Base-by-base conservation (phyloP, 2,329 filamentous ascomycete species). In the Aspergillus latus region DNA sequence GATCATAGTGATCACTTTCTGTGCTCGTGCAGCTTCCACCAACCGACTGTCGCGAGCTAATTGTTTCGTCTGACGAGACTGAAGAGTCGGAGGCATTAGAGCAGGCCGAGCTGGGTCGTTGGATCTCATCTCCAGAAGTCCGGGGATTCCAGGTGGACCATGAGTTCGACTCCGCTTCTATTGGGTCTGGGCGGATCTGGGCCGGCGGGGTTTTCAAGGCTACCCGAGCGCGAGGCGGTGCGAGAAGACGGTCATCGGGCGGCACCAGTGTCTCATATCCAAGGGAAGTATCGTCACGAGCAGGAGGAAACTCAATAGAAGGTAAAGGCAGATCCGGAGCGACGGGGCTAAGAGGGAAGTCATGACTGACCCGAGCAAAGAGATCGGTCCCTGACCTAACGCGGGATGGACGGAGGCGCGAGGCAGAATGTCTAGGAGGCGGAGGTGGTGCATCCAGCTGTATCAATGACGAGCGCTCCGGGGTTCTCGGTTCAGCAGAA, bases 21-120 rank as follows among this genome's bases (percentile, higher is more conserved):
- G 81, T 81, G 65, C 83, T 86, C 2, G 84, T 83, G 66, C 82
- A 85, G 66, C 82, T 85, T 56, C 81, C 82, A 56, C 82, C 78
- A 63, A 83, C 72, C 5, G 83, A 84, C n/a, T 78, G 78, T 57
- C 80, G 80, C 2, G 83, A 84, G 13, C 77, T 75, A 49, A 79
- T 78, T 21, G 82, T 86, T 62, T 80, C 82, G 49, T 78, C 77
- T 0, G 85, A 87, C 10, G 83, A 85, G 15, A 82, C 70, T 2
- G 85, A 87, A 0, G 85, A 87, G 66, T 87, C 82, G 2, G 84
- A 87, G 44, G 81, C 76, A 54, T 80, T 78, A 2, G 84, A 86
- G 63, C 80, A 82, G 4, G 81, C 78, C 2, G 85, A 87, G 5
- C 77, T 76, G 3, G 84, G 81, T 44, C 85, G 79, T 63, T 76